Conservation (phyloP, 2,329 filamentous ascomycete genomes). For the Fusarium sp. region DNA sequence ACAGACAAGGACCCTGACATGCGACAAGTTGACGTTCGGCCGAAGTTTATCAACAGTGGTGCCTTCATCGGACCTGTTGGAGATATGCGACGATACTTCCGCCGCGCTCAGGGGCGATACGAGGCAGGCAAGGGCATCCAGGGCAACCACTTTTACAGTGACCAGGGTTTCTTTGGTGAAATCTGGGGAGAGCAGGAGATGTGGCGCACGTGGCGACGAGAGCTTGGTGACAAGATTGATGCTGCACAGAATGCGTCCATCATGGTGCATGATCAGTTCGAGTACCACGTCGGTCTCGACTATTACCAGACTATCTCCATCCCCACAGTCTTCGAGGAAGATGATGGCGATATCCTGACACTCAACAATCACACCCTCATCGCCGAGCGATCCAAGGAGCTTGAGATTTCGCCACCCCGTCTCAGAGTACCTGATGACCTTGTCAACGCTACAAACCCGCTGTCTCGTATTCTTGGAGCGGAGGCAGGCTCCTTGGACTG, state of each 20-base stretch:
- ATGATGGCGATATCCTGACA: slow-evolving; percentile 39
- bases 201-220: slow-evolving; percentile 40
- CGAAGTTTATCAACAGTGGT: slow-evolving; percentile 51
- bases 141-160: slow-evolving; percentile 41
- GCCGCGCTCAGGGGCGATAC: slow-evolving; percentile 43
- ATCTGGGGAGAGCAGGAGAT: slow-evolving; percentile 51
- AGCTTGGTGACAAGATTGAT: slow-evolving; percentile 19
- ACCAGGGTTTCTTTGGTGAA: slow-evolving; percentile 52
- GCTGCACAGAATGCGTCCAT: slow-evolving; percentile 6
- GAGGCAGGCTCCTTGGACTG: slow-evolving; percentile 20
- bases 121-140: slow-evolving; percentile 26
- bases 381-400: slow-evolving; percentile 24
- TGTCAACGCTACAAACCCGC: slow-evolving; percentile 23
- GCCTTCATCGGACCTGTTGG: slow-evolving; percentile 49
- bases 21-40: slow-evolving; percentile 37
- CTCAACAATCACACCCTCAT: slow-evolving; percentile 37
- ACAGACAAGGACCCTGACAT: slow-evolving; percentile 37
- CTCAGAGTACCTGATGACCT: slow-evolving; percentile 40
- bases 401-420: slow-evolving; percentile 38
- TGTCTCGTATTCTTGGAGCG: slow-evolving; percentile 2
- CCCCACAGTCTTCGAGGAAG: slow-evolving; percentile 43
- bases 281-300: slow-evolving; percentile 45
- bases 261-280: slow-evolving; percentile 40
- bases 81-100: slow-evolving; percentile 46
- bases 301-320: slow-evolving; percentile 45